phyloP scores from a whole-genome alignment of 2,329 filamentous ascomycete species.

The Calcarisporium arbuscula region DNA sequence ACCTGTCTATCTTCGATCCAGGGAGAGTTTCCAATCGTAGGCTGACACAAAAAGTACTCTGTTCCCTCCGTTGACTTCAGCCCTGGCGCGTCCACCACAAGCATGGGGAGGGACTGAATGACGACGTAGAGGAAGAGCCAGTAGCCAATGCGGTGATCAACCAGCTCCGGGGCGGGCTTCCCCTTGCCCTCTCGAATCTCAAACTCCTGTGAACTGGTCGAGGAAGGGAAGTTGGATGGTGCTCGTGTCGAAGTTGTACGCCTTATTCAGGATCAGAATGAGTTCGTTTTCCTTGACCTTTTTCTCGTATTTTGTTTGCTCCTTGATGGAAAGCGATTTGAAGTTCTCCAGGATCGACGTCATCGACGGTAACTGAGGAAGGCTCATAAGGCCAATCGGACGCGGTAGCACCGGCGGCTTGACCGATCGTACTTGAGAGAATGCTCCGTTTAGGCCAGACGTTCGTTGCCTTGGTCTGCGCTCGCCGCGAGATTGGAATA shows the following conservation, averaged over 20 bases:
- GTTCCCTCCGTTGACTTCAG: conserved; percentile 63
- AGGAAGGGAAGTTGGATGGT: conserved; percentile 55
- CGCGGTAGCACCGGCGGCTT: conserved; percentile 83
- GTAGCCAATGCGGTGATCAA: conserved; percentile 66
- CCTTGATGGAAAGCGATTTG: conserved; percentile 60
- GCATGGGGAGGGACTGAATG: conserved; percentile 69
- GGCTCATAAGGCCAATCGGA: conserved; percentile 88
- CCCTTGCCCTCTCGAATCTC: conserved; percentile 62
- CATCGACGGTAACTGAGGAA: conserved; percentile 70
- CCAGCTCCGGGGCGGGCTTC: conserved; percentile 58
- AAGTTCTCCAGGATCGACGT: conserved; percentile 59
- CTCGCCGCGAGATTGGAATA: too few species aligned
- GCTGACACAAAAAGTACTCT: conserved; percentile 77
- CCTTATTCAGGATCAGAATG: conserved; percentile 67
- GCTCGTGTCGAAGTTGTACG: conserved; percentile 72
- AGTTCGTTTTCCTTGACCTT: conserved; percentile 76
- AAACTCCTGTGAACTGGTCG: conserved; percentile 62
- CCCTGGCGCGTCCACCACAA: conserved; percentile 69
- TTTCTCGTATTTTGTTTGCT: conserved; percentile 65
- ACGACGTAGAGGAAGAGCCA: conserved; percentile 80
- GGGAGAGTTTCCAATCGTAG: conserved; percentile 64
- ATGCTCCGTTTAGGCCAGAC: conserved; percentile 70
- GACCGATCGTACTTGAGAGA: conserved; percentile 85
- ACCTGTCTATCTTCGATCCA: conserved; percentile 64
- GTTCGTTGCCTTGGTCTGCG: too few species aligned